These are phyloP conservation scores for Fragilaria radians DNA, from an alignment of 108 stramenopile genomes.

Conservation along the genomic window DNA sequence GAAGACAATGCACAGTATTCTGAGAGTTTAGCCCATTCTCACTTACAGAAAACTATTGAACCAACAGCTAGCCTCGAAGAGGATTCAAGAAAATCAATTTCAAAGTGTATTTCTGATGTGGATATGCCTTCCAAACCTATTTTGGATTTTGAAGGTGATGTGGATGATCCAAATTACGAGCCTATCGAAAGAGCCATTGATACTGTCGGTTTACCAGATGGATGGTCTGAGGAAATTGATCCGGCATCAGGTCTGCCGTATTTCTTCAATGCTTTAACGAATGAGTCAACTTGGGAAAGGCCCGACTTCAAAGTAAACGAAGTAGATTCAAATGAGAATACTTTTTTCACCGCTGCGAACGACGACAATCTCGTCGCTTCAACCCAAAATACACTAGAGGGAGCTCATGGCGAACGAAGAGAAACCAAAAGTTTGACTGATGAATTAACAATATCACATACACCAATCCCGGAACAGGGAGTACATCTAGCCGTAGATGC, in stretches of 20 bases:
- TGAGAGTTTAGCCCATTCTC: background rate
- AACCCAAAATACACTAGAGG: background rate
- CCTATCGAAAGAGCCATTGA: background rate
- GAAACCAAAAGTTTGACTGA: too few relatives aligned
- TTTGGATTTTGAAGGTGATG: background rate
- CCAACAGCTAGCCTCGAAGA: background rate
- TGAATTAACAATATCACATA: too few relatives aligned
- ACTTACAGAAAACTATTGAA: background rate
- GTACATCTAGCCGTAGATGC: too few relatives aligned
- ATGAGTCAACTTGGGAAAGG: slow-evolving; percentile 23
- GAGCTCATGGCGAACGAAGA: background rate
- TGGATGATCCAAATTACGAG: too few relatives aligned
- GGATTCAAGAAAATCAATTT: background rate
- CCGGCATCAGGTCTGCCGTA: slow-evolving; percentile 15
- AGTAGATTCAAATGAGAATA: too few relatives aligned
- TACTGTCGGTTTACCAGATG: slow-evolving; percentile 2
- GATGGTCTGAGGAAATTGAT: slow-evolving; percentile 14
- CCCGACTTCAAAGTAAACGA: too few relatives aligned
- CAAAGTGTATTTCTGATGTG: background rate
- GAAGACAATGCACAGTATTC: background rate
- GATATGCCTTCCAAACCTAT: background rate
- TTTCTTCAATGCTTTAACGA: slow-evolving; percentile 13
- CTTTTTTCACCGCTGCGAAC: background rate
- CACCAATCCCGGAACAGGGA: too few relatives aligned
- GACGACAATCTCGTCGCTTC: background rate